Conservation (phyloP, 306 rosid species). For the Acmispon strigosus region DNA sequence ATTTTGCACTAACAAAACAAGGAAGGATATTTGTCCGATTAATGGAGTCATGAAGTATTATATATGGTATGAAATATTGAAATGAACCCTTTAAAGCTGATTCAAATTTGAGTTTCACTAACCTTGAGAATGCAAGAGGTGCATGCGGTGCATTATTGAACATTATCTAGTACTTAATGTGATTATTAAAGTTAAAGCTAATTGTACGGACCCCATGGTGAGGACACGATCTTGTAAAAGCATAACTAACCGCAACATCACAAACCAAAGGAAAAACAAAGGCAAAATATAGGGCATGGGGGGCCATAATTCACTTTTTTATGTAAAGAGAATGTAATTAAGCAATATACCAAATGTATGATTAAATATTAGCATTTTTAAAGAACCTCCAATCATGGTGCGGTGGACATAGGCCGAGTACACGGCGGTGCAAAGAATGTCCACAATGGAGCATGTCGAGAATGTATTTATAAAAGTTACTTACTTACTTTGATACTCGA, state of each 20-base stretch:
- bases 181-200: neutral
- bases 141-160: neutral
- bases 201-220: neutral
- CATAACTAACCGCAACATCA: neutral
- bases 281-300: neutral
- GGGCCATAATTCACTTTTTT: no score
- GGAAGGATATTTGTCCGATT: neutral
- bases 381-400: no score
- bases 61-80: no score
- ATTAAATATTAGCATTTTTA: no score
- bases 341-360: no score
- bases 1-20: conserved; percentile 11
- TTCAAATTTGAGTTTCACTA: neutral
- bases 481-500: no score
- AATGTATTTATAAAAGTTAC: no score
- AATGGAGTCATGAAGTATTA: neutral
- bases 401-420: no score
- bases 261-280: neutral
- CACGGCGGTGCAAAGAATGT: no score
- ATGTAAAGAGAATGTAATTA: no score
- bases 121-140: neutral
- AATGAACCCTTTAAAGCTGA: neutral
- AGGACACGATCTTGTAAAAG: neutral
- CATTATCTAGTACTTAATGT: neutral
- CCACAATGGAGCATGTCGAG: no score